Evolutionary conservation across 164 flowering plant species (phyloP), one percentile per base, ranked within the genome.

Genomic region (Piper betle): DNA sequence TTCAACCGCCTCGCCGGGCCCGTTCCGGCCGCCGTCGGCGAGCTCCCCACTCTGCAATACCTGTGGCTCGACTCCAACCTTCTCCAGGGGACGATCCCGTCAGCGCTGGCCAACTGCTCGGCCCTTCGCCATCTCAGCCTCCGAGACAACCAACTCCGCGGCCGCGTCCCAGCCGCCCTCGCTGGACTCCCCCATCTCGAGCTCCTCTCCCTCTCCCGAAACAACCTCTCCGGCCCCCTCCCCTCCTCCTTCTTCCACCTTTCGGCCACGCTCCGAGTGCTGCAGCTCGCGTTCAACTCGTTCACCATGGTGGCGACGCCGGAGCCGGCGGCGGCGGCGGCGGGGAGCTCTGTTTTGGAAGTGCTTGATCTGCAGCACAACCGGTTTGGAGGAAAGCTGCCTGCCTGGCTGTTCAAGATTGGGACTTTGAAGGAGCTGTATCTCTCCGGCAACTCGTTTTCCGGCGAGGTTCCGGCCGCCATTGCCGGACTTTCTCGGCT

Each of bases 71-170:
- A 84, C 58, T 71, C 70, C 62, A 91, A 91, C 64, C 50, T 63
- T 8, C 56, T 91, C 37, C 70, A 74, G 57, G 96, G 98, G 12
- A 78, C 96, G 6, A 37, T 92, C 19, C 98, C 95, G 20, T 83
- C 96, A 3, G 91, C 89, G 10, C 62, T 92, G 1, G 77, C 84
- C 3, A 88, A 91, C 72, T 87, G 92, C 57, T 82, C 89, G 6
- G 63, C 90, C 6, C 79, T 91, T 8, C 66, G 79, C 37, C 89
- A 92, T 64, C 62, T 92, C 56, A 89, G 91, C 61, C 82, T 79
- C 1, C 84, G 77, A 5, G 86, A 75, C 16, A 89, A 92, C 62
- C 58, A 59, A 18, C 72, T 92, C 10, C 62, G 72, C 2, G 97
- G 97, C 20, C 48, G 80, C 50, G 38, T 91, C 52, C 96, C 94